Percentiles rank a stretch among this genome's conserved stretches.
These are phyloP conservation scores for Penicillium occitanis DNA, from an alignment of 2,329 filamentous ascomycete species.

Conservation along the genomic window DNA sequence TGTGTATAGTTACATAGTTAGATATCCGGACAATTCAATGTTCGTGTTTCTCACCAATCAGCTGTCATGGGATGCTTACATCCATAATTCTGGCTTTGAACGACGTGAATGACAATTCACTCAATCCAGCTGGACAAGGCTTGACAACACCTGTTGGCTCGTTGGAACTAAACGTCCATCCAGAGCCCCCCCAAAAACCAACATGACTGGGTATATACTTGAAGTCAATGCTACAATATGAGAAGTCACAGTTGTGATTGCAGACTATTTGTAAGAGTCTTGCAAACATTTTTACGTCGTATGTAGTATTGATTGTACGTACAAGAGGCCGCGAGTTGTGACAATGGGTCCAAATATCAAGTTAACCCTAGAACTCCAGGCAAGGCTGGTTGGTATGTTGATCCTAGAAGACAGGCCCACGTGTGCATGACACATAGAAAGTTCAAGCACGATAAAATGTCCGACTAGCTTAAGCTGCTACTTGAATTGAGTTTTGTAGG, in stretches of 20 bases:
- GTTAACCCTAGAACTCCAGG: not conserved
- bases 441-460: not conserved
- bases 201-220: not conserved
- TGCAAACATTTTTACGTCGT: not conserved
- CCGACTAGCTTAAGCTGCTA: not conserved
- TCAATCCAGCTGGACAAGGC: not conserved
- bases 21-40: not conserved
- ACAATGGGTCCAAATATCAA: not conserved
- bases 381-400: not conserved
- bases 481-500: not conserved
- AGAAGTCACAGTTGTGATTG: not conserved
- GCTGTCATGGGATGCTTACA: not conserved
- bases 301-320: not conserved
- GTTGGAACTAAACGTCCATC: not conserved
- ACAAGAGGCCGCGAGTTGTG: not conserved
- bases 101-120: not conserved
- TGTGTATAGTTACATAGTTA: not conserved
- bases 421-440: not conserved
- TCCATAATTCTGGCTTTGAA: not conserved
- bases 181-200: constrained; percentile 2
- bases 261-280: not conserved
- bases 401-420: not conserved
- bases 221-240: not conserved
- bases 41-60: not conserved
- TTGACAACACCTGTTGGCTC: not conserved